A percentile compares a stretch with the other conserved stretches of the same genome.
Conservation (phyloP, 257 asterid genomes). For the Catharanthus roseus region DNA sequence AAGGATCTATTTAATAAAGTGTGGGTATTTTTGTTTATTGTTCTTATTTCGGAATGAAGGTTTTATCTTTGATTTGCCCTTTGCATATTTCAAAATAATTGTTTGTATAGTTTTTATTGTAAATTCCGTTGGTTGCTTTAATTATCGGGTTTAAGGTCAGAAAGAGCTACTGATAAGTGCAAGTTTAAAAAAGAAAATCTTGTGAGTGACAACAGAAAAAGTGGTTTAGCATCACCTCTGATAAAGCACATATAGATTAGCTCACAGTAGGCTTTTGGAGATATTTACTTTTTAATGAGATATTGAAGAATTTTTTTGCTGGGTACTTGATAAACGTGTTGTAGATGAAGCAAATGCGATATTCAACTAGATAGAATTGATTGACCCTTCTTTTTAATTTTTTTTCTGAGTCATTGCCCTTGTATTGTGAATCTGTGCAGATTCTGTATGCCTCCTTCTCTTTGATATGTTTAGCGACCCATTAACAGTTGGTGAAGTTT, state of each 20-base stretch:
- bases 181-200: neutral
- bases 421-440: neutral
- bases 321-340: neutral
- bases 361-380: neutral
- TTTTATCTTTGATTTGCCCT: neutral
- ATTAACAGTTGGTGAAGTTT: neutral
- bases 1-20: neutral
- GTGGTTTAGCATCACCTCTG: neutral
- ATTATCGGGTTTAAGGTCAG: neutral
- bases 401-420: neutral
- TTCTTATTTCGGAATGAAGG: neutral
- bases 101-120: neutral
- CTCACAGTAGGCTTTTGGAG: neutral
- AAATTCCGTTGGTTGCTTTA: neutral
- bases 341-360: neutral
- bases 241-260: neutral
- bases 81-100: neutral
- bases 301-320: conserved; percentile 1
- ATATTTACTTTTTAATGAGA: neutral
- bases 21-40: neutral
- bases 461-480: neutral
- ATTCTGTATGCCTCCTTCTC: neutral
- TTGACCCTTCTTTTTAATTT: neutral
- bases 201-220: neutral
- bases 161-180: neutral